Percentiles rank a stretch among this genome's conserved stretches.
These are phyloP conservation scores for Saccharomycopsis guyanensis DNA, from an alignment of 805 yeast species.

Conservation along the genomic window DNA sequence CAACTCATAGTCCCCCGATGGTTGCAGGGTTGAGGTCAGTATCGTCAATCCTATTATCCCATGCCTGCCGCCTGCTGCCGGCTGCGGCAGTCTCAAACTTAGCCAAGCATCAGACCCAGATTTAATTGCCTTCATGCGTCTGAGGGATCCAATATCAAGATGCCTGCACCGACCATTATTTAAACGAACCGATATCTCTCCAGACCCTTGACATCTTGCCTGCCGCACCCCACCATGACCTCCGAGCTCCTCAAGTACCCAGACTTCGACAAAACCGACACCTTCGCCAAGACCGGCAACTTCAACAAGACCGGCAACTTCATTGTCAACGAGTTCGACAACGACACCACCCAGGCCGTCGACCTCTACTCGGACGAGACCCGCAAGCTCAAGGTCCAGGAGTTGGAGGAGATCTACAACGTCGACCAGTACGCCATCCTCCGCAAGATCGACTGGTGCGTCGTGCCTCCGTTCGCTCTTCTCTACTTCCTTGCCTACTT, in stretches of 20 bases:
- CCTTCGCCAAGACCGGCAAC: not conserved
- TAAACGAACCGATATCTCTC: no score
- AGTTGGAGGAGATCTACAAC: slow-evolving; percentile 35
- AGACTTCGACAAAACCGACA: not conserved
- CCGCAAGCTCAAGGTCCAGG: slow-evolving; percentile 21
- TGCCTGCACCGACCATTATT: no score
- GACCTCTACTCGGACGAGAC: slow-evolving; percentile 4
- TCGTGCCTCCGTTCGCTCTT: slow-evolving; percentile 63
- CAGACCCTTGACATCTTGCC: no score
- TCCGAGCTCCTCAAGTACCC: not conserved
- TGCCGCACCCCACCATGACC: not conserved
- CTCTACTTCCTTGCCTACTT: slow-evolving; percentile 63
- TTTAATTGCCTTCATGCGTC: no score
- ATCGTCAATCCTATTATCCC: no score
- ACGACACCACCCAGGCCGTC: not conserved
- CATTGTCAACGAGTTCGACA: not conserved
- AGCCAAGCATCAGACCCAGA: no score
- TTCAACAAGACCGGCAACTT: not conserved
- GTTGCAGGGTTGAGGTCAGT: no score
- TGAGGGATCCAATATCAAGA: no score
- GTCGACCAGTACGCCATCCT: slow-evolving; percentile 46
- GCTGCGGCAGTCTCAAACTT: no score
- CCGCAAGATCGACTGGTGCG: slow-evolving; percentile 57
- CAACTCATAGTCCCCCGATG: no score
- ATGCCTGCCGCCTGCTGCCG: no score